Conservation (phyloP, 106 monocot genomes). For the Cymbidium sinense region DNA sequence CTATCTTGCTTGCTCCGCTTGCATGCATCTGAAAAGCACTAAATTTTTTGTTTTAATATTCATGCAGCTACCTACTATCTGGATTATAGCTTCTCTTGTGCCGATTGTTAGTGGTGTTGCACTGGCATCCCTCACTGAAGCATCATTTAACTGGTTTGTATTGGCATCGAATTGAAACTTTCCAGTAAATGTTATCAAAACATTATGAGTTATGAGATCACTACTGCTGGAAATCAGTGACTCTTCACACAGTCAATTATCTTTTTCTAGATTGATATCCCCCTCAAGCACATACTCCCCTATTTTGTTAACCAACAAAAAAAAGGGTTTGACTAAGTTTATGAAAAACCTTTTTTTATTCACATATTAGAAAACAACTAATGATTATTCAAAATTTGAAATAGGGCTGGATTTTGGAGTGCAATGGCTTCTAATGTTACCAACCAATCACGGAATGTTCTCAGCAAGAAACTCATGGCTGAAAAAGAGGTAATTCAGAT, state of each 20-base stretch:
- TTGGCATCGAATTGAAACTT: not conserved
- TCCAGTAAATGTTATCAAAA: not conserved
- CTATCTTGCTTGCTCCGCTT: not conserved
- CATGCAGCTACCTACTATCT: conserved; percentile 39
- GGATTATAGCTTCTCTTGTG: conserved; percentile 43
- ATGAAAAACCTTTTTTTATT: not conserved
- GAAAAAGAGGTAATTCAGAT: conserved; percentile 62
- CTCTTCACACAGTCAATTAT: conserved; percentile 1
- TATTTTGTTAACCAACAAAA: not conserved
- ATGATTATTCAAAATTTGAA: not conserved
- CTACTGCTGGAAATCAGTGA: not conserved
- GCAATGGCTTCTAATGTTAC: conserved; percentile 91
- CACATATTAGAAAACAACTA: not conserved
- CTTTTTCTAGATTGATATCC: no score
- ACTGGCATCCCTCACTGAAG: conserved; percentile 66
- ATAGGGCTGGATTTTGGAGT: conserved; percentile 93
- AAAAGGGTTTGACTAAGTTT: not conserved
- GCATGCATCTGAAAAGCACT: not conserved
- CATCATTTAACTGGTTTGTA: conserved; percentile 59
- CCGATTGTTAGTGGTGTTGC: conserved; percentile 72
- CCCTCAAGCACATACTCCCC: not conserved
- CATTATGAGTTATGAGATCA: not conserved
- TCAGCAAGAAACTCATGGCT: conserved; percentile 86
- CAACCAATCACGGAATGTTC: conserved; percentile 78
- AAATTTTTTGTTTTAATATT: not conserved